Evolutionary conservation across 1,284 basidiomycete species (phyloP).

Genomic region (Amylostereum chailletii): DNA sequence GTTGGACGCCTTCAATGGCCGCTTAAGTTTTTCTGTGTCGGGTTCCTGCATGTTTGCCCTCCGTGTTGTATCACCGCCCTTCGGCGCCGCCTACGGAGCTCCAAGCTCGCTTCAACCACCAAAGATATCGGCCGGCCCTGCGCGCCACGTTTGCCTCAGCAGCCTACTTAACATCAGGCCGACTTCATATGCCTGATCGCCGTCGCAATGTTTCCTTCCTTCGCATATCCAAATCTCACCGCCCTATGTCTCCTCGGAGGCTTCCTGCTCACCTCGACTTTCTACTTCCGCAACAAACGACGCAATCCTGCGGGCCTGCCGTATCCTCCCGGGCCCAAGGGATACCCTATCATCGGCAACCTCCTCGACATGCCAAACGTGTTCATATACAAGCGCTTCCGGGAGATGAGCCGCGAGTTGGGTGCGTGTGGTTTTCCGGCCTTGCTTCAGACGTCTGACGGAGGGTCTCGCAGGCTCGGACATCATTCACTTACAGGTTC

Average conservation of each 20-base stretch:
- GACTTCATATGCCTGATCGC: too few relatives aligned
- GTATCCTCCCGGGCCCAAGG: constrained; percentile 15
- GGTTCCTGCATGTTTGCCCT: too few relatives aligned
- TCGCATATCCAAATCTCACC: constrained; percentile 1
- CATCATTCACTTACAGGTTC: constrained; percentile 14
- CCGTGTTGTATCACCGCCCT: too few relatives aligned
- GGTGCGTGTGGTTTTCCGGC: constrained; percentile 1
- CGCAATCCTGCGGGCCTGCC: constrained; percentile 13
- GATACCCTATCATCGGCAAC: constrained; percentile 14
- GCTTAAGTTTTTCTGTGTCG: too few relatives aligned
- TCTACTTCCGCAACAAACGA: constrained; percentile 6
- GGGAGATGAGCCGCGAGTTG: constrained; percentile 12
- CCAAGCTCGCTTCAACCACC: too few relatives aligned
- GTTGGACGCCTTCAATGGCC: too few relatives aligned
- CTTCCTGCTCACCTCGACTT: constrained; percentile 4
- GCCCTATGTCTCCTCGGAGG: constrained; percentile 3
- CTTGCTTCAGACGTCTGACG: neutral
- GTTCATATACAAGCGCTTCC: constrained; percentile 14
- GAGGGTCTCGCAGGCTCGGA: constrained; percentile 9
- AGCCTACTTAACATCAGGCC: too few relatives aligned
- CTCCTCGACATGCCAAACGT: constrained; percentile 12
- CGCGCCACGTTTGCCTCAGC: too few relatives aligned
- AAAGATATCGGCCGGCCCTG: too few relatives aligned
- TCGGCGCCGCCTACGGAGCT: too few relatives aligned
- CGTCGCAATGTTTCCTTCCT: neutral